Base-by-base conservation (phyloP, 2,329 filamentous ascomycete genomes). In the Botrytis galanthina region DNA sequence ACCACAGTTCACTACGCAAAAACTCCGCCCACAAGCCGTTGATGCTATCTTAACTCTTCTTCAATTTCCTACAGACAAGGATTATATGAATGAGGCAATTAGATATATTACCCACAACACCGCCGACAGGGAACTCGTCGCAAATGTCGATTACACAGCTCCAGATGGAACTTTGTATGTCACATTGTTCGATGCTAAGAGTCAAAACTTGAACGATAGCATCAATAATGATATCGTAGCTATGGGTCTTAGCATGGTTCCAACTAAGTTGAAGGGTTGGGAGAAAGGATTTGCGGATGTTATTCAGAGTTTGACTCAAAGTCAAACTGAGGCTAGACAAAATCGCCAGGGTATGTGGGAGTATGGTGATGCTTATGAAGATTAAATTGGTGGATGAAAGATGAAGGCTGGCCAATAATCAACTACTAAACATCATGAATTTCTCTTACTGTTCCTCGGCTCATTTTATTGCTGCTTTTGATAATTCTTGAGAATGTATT, bases 311-410 rank as follows among this genome's bases (percentile, higher is more conserved):
- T 84, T 98, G 75, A 91, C 89, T 80, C 88, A 92, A 82, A 88
- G 92, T 70, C 92, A 97, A 85, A 86, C 87, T 51, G 87, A 91
- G 82, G 95, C 95, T 7, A 97, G 97, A 88, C 86, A 88, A 72
- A 90, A 91, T 73, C 89, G 94, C 75, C 86, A 90, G 77, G 96
- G 96, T 61, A 96, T 97, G 88, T 99, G 95, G 95, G 96, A 99
- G 87, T 99, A 98, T 83, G 96, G 96, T 78, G 96, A 98, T 82
- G 87, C 97, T 80, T 97, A 94, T 22, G 95, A 97, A 85, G 94
- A 97, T 80, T 94, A 90, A 60, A 57, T 59, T 37, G 39, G 22
- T 46, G 29, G 54, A 60, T 60, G 9, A 22, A 5, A 20, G n/a
- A 18, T 48, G 18, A 46, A 20, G 39, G 63, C 51, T 29, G 37